These are phyloP conservation scores for Phytomonas francai DNA, from an alignment of 208 protist species.

Conservation along the genomic window DNA sequence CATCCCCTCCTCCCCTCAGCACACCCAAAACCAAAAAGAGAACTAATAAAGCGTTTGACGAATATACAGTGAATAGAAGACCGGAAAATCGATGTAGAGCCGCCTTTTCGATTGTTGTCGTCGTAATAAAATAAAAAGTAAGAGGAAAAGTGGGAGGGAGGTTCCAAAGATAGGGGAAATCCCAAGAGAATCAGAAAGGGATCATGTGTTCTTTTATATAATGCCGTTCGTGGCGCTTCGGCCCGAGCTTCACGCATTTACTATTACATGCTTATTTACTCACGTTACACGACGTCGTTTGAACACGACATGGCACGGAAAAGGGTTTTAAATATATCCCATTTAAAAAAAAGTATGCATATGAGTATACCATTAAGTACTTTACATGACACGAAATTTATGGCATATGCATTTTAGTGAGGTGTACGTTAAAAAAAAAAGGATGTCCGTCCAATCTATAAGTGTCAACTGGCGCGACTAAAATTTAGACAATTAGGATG, in stretches of 20 bases:
- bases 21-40: background rate
- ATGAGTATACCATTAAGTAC: background rate
- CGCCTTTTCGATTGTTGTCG: background rate
- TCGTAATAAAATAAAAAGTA: background rate
- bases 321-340: background rate
- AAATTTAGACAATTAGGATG: background rate
- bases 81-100: background rate
- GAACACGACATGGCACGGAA: background rate
- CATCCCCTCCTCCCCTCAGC: slow-evolving; percentile 20
- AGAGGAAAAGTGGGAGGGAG: background rate
- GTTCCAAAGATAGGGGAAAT: background rate
- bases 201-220: too few relatives aligned
- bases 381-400: background rate
- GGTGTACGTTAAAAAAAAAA: background rate
- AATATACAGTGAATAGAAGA: background rate
- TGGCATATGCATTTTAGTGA: background rate
- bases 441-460: background rate
- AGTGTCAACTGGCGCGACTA: background rate
- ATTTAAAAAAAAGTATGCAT: background rate
- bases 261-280: too few relatives aligned
- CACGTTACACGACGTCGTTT: too few relatives aligned
- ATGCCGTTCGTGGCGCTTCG: too few relatives aligned
- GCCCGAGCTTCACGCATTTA: too few relatives aligned
- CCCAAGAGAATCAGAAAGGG: too few relatives aligned
- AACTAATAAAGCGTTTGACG: background rate